phyloP scores from a whole-genome alignment of 352 stramenopile species.

The Phytophthora macrochlamydospora region DNA sequence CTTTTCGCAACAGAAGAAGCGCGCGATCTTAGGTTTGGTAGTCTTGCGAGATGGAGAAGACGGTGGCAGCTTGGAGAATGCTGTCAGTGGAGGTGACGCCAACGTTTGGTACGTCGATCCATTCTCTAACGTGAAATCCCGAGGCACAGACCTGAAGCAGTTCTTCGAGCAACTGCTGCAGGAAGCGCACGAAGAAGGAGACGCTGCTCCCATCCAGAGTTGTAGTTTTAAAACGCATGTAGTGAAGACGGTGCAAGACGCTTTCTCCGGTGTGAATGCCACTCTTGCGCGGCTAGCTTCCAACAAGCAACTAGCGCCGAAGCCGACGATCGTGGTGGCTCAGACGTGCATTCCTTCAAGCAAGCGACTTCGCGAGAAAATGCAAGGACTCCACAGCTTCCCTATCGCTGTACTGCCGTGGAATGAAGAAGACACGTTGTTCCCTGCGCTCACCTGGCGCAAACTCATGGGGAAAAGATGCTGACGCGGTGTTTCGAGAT shows the following conservation, averaged over 20 bases:
- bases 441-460: constrained; percentile 95
- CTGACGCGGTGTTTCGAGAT: constrained; percentile 82
- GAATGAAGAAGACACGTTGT: constrained; percentile 77
- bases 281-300: constrained; percentile 83
- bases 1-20: constrained; percentile 72
- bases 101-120: constrained; percentile 76
- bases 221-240: constrained; percentile 75
- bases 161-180: constrained; percentile 58
- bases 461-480: constrained; percentile 81
- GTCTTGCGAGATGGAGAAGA: constrained; percentile 48
- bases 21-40: constrained; percentile 59
- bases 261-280: constrained; percentile 88
- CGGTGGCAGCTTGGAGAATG: constrained; percentile 5
- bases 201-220: constrained; percentile 37
- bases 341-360: constrained; percentile 68
- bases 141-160: constrained; percentile 53
- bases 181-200: constrained; percentile 41
- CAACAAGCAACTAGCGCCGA: constrained; percentile 72
- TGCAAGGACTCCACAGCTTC: constrained; percentile 93
- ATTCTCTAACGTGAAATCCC: constrained; percentile 58
- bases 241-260: constrained; percentile 77
- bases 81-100: constrained; percentile 45
- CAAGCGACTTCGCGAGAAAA: constrained; percentile 71
- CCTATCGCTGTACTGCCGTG: constrained; percentile 90
- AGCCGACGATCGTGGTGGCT: constrained; percentile 90